Percentiles rank a stretch among this genome's conserved stretches.
Conservation (phyloP, 164 flowering plant species). For the Euptelea pleiosperma region DNA sequence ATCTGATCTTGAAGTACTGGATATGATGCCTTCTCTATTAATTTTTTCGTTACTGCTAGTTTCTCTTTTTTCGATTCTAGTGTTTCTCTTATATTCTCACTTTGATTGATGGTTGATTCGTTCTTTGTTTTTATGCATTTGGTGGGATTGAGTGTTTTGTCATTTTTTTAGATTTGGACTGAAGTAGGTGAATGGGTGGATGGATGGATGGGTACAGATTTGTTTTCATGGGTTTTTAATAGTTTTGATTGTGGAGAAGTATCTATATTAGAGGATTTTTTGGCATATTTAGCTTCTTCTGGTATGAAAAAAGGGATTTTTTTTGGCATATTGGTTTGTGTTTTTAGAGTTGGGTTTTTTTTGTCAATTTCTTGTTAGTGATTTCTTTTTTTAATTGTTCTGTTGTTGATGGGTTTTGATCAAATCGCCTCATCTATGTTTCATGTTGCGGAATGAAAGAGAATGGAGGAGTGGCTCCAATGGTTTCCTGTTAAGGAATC, state of each 20-base stretch:
- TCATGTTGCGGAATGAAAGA: not conserved
- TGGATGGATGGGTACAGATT: too few species aligned
- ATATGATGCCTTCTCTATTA: not conserved
- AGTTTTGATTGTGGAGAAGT: too few species aligned
- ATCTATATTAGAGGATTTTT: too few species aligned
- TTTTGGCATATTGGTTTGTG: not conserved
- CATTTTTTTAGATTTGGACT: not conserved
- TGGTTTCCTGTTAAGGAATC: not conserved
- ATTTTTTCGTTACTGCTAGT: not conserved
- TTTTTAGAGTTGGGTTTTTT: not conserved
- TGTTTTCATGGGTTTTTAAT: not conserved
- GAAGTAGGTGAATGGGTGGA: not conserved
- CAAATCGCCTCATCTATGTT: too few species aligned
- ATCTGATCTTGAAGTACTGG: slow-evolving; percentile 9
- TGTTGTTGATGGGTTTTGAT: not conserved
- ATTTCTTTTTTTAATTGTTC: too few species aligned
- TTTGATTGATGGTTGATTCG: not conserved
- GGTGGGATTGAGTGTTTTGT: not conserved
- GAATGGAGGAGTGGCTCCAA: not conserved
- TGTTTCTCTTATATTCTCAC: not conserved
- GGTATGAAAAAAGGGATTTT: not conserved
- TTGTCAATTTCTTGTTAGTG: not conserved
- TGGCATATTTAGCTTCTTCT: not conserved
- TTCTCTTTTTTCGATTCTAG: not conserved
- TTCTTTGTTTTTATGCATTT: not conserved